These are phyloP conservation scores for Erodium trifolium DNA, from an alignment of 441 rosid genomes.

Conservation along the genomic window DNA sequence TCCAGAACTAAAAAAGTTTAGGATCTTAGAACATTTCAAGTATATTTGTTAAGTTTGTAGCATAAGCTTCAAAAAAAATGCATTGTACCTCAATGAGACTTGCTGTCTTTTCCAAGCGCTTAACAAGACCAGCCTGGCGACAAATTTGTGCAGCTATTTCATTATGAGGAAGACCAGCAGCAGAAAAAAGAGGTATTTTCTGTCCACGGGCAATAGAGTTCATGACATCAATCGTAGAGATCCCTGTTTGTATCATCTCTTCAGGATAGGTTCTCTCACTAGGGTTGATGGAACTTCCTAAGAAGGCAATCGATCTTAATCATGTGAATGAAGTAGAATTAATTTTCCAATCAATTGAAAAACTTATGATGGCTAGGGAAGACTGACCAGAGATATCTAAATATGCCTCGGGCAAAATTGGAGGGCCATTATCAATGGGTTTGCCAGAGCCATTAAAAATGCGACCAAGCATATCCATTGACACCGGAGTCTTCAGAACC, in stretches of 20 bases:
- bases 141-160: slow-evolving; percentile 99
- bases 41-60: neutral
- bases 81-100: slow-evolving; percentile 53
- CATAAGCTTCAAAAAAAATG: neutral
- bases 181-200: slow-evolving; percentile 96
- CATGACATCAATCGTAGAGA: slow-evolving; percentile 99
- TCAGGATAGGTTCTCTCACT: slow-evolving; percentile 99
- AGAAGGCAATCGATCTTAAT: slow-evolving; percentile 14
- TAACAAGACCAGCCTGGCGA: slow-evolving; percentile 98
- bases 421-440: slow-evolving; percentile 98
- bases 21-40: too few species aligned
- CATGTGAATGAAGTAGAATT: neutral
- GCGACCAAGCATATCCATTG: slow-evolving; percentile 99
- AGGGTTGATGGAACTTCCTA: slow-evolving; percentile 97
- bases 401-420: slow-evolving; percentile 94
- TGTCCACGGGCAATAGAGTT: slow-evolving; percentile 98
- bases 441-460: slow-evolving; percentile 98
- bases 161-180: slow-evolving; percentile 99
- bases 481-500: slow-evolving; percentile 95
- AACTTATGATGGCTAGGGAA: slow-evolving; percentile 1
- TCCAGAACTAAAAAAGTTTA: too few species aligned
- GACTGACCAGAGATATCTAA: slow-evolving; percentile 81
- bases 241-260: slow-evolving; percentile 99
- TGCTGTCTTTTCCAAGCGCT: slow-evolving; percentile 78
- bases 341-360: neutral